Conservation (phyloP, 192 early-diverging fungal species). For the Ambispora gerdemannii region DNA sequence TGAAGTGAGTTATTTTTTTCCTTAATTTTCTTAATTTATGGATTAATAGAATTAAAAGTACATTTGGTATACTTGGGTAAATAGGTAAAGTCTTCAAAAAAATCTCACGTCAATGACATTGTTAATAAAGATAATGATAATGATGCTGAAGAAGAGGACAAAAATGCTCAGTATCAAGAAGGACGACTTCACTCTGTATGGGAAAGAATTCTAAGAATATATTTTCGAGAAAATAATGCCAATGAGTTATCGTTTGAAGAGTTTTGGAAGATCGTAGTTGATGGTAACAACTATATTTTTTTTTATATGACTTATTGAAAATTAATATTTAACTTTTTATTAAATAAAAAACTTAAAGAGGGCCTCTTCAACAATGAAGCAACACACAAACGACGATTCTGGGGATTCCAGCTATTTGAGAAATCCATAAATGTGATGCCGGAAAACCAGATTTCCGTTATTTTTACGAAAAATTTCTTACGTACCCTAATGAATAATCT, state of each 20-base stretch:
- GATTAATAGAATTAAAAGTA: background rate
- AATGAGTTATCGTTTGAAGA: constrained; percentile 55
- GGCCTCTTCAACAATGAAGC: constrained; percentile 69
- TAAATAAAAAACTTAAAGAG: constrained; percentile 42
- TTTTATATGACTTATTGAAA: background rate
- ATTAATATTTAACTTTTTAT: background rate
- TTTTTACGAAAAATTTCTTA: constrained; percentile 85
- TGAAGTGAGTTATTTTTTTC: too few relatives aligned
- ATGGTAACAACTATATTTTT: constrained; percentile 44
- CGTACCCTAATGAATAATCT: constrained; percentile 84
- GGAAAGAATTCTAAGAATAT: constrained; percentile 64
- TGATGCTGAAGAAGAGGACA: too few relatives aligned
- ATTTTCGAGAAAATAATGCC: constrained; percentile 34
- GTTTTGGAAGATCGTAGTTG: constrained; percentile 80
- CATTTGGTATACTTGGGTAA: background rate
- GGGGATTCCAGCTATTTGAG: constrained; percentile 85
- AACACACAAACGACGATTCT: constrained; percentile 82
- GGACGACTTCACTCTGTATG: constrained; percentile 79
- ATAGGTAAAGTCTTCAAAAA: background rate
- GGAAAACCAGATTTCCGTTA: constrained; percentile 56
- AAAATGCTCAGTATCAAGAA: constrained; percentile 22
- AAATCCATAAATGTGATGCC: constrained; percentile 56
- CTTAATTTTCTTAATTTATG: too few relatives aligned
- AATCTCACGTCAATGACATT: background rate
- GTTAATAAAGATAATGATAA: too few relatives aligned